Evolutionary conservation across 192 early-diverging fungal species (phyloP), one percentile per base, ranked within the genome.

Genomic region (Tieghemiomyces parasiticus): DNA sequence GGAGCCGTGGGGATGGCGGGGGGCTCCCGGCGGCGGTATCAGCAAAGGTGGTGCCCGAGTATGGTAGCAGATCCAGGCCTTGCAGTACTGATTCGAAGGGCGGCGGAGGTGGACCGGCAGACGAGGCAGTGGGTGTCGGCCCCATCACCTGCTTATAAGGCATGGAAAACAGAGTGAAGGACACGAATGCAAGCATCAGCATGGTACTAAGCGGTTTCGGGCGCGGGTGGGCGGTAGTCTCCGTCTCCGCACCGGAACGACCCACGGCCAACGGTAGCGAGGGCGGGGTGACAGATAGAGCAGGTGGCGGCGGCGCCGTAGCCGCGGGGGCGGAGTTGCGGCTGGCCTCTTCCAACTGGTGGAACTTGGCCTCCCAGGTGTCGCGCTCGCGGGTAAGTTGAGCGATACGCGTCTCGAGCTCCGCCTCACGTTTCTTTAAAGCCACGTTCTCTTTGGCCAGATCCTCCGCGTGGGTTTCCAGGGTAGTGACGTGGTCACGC

Each of bases 131-230:
- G 8, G 38, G 38, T 16, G 16, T 42, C 8, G 38, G 38, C 8
- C 38, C 38, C 16, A 16, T 6, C 16, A 42, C 16, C 8, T 26
- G 6, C 30, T 52, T 31, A 12, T 42, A 75, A 0, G 88, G 88
- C 56, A 92, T 65, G 47, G 85, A 80, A 44, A 93, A 81, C 62
- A 90, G 49, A 34, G 86, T 84, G 67, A 92, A 87, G 42, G 90
- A 92, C 61, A 92, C 88, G 30, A 92, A 64, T 47, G 89, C 73
- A 12, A 84, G 83, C 89, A 89, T 74, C 34, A 60, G 64, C 3
- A 44, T 51, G 42, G 50, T n/a, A 47, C 51, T 20, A 32, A 44
- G n/a, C n/a, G n/a, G n/a, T n/a, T n/a, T n/a, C 31, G 60, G 55
- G 47, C 31, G 29, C 35, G 31, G 62, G 50, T 29, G 44, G 25